Conservation (phyloP, 2,329 filamentous ascomycete species). For the Sarocladium brachiariae region DNA sequence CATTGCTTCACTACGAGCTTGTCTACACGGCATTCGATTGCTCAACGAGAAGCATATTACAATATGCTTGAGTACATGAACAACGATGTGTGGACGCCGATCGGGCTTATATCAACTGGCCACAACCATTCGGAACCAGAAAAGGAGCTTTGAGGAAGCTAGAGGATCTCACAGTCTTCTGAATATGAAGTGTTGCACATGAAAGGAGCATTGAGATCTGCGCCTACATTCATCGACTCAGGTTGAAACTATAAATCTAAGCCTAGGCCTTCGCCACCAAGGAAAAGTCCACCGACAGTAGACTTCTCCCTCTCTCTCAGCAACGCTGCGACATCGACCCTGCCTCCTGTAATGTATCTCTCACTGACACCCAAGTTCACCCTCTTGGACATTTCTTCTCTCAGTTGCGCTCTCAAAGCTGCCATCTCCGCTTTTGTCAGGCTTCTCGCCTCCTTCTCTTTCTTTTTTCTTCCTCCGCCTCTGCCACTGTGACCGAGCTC, state of each 20-base stretch:
- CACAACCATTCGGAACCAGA: conserved; percentile 26
- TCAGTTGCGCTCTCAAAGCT: conserved; percentile 64
- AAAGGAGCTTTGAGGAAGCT: conserved; percentile 27
- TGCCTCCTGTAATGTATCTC: conserved; percentile 73
- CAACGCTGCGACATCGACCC: conserved; percentile 75
- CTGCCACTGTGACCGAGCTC: conserved; percentile 61
- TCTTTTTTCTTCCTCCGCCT: conserved; percentile 65
- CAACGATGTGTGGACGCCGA: conserved; percentile 22
- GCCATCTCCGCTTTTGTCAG: conserved; percentile 69
- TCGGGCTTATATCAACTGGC: conserved; percentile 28
- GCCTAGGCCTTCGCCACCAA: conserved; percentile 34
- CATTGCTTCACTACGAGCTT: conserved; percentile 12
- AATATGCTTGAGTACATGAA: conserved; percentile 24
- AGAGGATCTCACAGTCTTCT: no score
- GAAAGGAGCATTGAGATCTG: no score
- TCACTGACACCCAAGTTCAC: conserved; percentile 87
- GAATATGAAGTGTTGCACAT: background rate
- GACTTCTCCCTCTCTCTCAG: conserved; percentile 48
- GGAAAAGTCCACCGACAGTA: conserved; percentile 21
- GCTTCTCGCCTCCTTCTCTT: conserved; percentile 62
- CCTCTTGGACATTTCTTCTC: conserved; percentile 60
- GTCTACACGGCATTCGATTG: conserved; percentile 16
- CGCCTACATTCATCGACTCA: no score
- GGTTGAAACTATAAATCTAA: conserved; percentile 18
- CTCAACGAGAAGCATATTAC: conserved; percentile 26